These are phyloP conservation scores for Perilla frutescens DNA, from an alignment of 257 asterid genomes.

Conservation along the genomic window DNA sequence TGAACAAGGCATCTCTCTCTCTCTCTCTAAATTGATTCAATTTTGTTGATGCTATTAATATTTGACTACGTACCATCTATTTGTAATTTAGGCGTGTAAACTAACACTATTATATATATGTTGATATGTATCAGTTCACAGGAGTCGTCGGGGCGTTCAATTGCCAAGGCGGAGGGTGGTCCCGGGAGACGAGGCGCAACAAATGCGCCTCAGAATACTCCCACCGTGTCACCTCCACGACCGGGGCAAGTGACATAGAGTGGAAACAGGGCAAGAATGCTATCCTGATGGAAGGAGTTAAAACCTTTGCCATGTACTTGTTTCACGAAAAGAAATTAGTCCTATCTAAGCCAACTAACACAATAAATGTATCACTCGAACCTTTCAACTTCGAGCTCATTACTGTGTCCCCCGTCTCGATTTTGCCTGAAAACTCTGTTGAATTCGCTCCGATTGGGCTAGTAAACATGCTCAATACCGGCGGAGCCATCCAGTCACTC, in stretches of 20 bases:
- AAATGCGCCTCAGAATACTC: conserved; percentile 72
- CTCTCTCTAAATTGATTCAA: no score
- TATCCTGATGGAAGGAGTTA: conserved; percentile 41
- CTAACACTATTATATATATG: no score
- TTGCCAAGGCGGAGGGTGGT: conserved; percentile 97
- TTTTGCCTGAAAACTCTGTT: conserved; percentile 31
- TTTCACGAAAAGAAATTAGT: conserved; percentile 48
- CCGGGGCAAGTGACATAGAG: conserved; percentile 62
- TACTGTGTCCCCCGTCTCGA: conserved; percentile 50
- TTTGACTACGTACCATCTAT: no score
- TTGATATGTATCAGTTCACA: conserved; percentile 52
- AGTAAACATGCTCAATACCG: conserved; percentile 66
- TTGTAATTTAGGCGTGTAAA: neutral
- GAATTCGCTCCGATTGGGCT: conserved; percentile 67
- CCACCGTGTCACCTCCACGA: conserved; percentile 48
- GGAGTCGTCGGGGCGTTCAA: conserved; percentile 86
- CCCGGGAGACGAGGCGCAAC: conserved; percentile 70
- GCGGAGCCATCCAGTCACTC: conserved; percentile 58
- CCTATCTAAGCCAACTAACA: conserved; percentile 42
- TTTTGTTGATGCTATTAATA: no score
- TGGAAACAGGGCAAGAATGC: conserved; percentile 58
- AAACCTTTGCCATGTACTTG: conserved; percentile 51
- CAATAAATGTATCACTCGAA: conserved; percentile 48
- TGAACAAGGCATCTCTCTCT: conserved; percentile 57
- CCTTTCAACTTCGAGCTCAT: conserved; percentile 68